A percentile compares a stretch with the other conserved stretches of the same genome.
These are phyloP conservation scores for Phaeosphaeria sp. DNA, from an alignment of 2,329 filamentous ascomycete species.

Conservation along the genomic window DNA sequence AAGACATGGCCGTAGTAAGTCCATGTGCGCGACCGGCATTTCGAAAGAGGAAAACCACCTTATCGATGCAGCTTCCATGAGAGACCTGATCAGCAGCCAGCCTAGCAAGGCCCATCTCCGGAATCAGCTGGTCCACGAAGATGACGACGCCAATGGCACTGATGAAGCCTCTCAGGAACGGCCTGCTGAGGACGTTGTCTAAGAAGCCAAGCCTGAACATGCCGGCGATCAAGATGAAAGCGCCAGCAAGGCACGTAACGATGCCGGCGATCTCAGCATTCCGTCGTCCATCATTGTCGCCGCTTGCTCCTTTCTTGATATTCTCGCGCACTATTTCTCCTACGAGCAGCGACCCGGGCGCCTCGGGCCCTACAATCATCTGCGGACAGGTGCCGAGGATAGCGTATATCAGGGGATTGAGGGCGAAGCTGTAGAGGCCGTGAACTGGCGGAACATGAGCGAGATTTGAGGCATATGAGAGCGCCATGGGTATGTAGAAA, in stretches of 20 bases:
- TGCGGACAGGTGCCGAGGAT: slow-evolving; percentile 89
- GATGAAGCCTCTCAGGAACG: slow-evolving; percentile 94
- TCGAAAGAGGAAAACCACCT: slow-evolving; percentile 77
- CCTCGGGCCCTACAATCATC: slow-evolving; percentile 94
- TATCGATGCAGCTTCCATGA: slow-evolving; percentile 86
- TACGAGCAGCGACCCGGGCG: slow-evolving; percentile 87
- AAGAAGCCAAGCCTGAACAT: slow-evolving; percentile 86
- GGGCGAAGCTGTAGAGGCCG: slow-evolving; percentile 91
- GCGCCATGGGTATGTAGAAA: slow-evolving; percentile 96
- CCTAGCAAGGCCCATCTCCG: slow-evolving; percentile 79
- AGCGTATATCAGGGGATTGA: slow-evolving; percentile 90
- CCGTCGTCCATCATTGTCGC: slow-evolving; percentile 70
- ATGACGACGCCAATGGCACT: slow-evolving; percentile 97
- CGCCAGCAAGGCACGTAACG: slow-evolving; percentile 84
- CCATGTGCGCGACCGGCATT: slow-evolving; percentile 72
- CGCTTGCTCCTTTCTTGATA: slow-evolving; percentile 70
- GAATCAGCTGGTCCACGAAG: slow-evolving; percentile 90
- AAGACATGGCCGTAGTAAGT: slow-evolving; percentile 78
- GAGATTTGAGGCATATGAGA: slow-evolving; percentile 91
- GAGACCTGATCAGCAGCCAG: slow-evolving; percentile 72
- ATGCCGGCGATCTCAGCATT: slow-evolving; percentile 88
- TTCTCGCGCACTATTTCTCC: slow-evolving; percentile 83
- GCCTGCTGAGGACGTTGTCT: slow-evolving; percentile 90
- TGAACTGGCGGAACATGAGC: slow-evolving; percentile 93
- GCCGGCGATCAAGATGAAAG: slow-evolving; percentile 86